These are phyloP conservation scores for Circinella umbellata DNA, from an alignment of 371 early-diverging fungal species.

Conservation along the genomic window DNA sequence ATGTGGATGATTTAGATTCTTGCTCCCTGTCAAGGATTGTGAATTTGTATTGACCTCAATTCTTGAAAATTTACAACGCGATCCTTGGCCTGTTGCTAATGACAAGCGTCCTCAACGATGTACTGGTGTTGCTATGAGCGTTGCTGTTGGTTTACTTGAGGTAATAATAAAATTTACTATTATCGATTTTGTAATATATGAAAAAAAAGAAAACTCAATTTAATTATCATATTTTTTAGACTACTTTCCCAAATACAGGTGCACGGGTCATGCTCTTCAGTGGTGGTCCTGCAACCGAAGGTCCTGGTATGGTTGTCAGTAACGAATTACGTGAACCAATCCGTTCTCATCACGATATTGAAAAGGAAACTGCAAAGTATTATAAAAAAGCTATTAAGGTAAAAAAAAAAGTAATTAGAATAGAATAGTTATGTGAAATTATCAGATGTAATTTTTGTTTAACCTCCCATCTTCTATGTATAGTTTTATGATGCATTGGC, in stretches of 20 bases:
- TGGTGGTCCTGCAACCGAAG: constrained; percentile 98
- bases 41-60: constrained; percentile 94
- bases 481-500: constrained; percentile 95
- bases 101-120: constrained; percentile 96
- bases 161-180: constrained; percentile 29
- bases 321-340: constrained; percentile 94
- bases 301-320: constrained; percentile 97
- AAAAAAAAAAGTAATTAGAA: constrained; percentile 10
- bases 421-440: not conserved
- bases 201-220: not conserved
- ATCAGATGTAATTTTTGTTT: not conserved
- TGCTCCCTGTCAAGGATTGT: constrained; percentile 92
- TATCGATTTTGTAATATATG: not conserved
- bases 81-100: constrained; percentile 98
- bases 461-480: too few relatives aligned
- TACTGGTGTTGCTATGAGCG: constrained; percentile 97
- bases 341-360: constrained; percentile 97
- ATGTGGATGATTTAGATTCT: constrained; percentile 57
- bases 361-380: constrained; percentile 93
- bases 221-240: constrained; percentile 30
- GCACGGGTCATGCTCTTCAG: constrained; percentile 97
- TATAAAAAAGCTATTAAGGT: constrained; percentile 91
- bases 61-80: constrained; percentile 94
- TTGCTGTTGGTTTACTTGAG: constrained; percentile 97
- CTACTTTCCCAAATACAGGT: constrained; percentile 92